These are phyloP conservation scores for Aspergillus aculeatinus DNA, from an alignment of 2,329 filamentous ascomycete genomes.

Conservation along the genomic window DNA sequence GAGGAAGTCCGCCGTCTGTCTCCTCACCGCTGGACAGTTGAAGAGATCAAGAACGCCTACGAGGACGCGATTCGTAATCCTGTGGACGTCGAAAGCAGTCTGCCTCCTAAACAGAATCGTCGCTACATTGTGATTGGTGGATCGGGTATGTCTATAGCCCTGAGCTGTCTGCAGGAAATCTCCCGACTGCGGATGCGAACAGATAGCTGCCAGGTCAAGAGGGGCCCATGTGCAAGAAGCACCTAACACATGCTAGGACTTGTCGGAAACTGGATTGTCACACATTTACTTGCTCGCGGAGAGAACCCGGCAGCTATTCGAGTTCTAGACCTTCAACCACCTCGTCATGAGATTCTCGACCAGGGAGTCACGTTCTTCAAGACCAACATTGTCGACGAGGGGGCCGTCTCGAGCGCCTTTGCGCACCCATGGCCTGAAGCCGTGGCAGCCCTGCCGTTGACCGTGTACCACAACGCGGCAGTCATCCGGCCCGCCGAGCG, in stretches of 20 bases:
- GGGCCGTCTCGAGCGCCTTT: slow-evolving; percentile 50
- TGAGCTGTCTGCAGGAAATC: background rate
- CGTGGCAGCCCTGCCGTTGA: slow-evolving; percentile 49
- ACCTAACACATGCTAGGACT: slow-evolving; percentile 43
- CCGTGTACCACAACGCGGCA: slow-evolving; percentile 59
- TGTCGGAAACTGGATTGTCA: slow-evolving; percentile 56
- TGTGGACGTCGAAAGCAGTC: slow-evolving; percentile 33
- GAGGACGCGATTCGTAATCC: slow-evolving; percentile 28
- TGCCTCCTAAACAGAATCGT: slow-evolving; percentile 39
- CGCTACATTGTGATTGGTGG: slow-evolving; percentile 43
- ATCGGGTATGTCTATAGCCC: slow-evolving; percentile 30
- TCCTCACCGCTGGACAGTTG: slow-evolving; percentile 35
- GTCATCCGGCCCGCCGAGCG: slow-evolving; percentile 55
- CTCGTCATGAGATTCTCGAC: slow-evolving; percentile 46
- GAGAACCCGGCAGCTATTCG: slow-evolving; percentile 53
- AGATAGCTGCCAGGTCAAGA: too few relatives aligned
- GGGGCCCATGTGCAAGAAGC: too few relatives aligned
- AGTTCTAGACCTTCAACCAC: slow-evolving; percentile 52
- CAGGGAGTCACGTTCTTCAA: slow-evolving; percentile 47
- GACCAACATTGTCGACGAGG: slow-evolving; percentile 52
- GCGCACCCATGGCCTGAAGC: slow-evolving; percentile 47
- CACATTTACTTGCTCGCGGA: slow-evolving; percentile 55
- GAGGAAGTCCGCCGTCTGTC: slow-evolving; percentile 27
- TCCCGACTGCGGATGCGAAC: background rate
- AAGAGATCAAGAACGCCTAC: slow-evolving; percentile 35